Evolutionary conservation across 768 basidiomycete genomes (phyloP).

Genomic region (Pleurotus tuber-regium): DNA sequence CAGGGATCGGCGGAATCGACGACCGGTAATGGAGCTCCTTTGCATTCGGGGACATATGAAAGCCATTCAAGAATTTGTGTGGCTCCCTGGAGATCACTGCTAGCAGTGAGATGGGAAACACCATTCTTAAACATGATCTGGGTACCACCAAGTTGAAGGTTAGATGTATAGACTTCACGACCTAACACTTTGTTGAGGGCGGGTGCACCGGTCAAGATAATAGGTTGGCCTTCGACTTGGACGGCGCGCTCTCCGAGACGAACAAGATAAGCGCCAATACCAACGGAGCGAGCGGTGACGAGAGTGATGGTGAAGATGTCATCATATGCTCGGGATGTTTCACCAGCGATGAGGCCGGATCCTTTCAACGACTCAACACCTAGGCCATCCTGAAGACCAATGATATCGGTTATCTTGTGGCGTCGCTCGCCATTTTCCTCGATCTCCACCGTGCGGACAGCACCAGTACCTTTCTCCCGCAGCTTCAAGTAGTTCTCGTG

Average conservation of each 20-base stretch:
- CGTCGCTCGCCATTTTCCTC: constrained; percentile 84
- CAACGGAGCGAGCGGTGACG: constrained; percentile 97
- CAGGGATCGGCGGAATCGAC: constrained; percentile 71
- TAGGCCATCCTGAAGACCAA: constrained; percentile 95
- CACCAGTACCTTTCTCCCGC: constrained; percentile 77
- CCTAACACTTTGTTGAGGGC: constrained; percentile 99
- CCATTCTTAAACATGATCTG: constrained; percentile 99
- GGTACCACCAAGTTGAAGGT: constrained; percentile 98
- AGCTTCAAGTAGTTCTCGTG: constrained; percentile 88
- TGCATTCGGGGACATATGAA: constrained; percentile 86
- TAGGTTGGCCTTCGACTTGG: constrained; percentile 98
- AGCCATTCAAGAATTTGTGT: constrained; percentile 93
- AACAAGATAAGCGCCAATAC: constrained; percentile 98
- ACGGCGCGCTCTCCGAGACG: constrained; percentile 97
- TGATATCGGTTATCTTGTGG: constrained; percentile 94
- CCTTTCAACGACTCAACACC: constrained; percentile 96
- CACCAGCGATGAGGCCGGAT: constrained; percentile 97
- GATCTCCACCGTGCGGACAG: constrained; percentile 80
- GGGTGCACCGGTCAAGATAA: constrained; percentile 95
- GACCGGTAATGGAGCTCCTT: constrained; percentile 78
- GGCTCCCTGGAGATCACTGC: constrained; percentile 94
- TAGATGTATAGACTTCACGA: constrained; percentile 98
- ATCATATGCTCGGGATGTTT: constrained; percentile 97
- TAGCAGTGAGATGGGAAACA: constrained; percentile 93
- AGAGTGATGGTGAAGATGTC: constrained; percentile 99